A percentile compares a stretch with the other conserved stretches of the same genome.
These are phyloP conservation scores for Porphyrellus cyaneotinctus DNA, from an alignment of 768 basidiomycete species.

Conservation along the genomic window DNA sequence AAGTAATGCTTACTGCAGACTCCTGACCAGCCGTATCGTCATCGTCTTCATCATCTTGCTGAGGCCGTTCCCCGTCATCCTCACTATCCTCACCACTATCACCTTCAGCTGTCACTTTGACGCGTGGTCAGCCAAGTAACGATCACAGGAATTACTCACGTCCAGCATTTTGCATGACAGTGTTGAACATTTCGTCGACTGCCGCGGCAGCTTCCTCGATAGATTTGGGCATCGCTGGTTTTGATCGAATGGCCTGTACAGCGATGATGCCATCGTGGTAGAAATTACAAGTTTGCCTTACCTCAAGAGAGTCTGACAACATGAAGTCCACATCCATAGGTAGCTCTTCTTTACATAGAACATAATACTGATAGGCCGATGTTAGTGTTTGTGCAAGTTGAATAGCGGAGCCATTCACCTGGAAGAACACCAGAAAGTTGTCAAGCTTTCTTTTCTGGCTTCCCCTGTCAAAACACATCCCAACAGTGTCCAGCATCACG, in stretches of 20 bases:
- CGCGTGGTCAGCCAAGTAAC: constrained; percentile 13
- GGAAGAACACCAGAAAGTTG: constrained; percentile 88
- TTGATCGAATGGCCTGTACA: constrained; percentile 79
- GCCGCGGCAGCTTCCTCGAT: constrained; percentile 83
- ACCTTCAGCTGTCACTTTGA: constrained; percentile 33
- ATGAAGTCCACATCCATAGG: constrained; percentile 99
- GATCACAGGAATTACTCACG: constrained; percentile 34
- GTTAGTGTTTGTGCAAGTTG: constrained; percentile 3
- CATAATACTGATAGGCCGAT: constrained; percentile 57
- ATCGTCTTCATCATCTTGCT: constrained; percentile 61
- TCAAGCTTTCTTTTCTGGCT: constrained; percentile 91
- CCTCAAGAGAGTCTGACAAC: constrained; percentile 91
- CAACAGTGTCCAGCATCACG: constrained; percentile 89
- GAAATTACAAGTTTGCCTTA: constrained; percentile 28
- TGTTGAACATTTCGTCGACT: constrained; percentile 86
- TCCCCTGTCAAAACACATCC: constrained; percentile 96
- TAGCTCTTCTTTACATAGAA: constrained; percentile 82
- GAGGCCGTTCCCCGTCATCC: constrained; percentile 36
- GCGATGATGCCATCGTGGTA: not conserved
- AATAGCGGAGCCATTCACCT: constrained; percentile 46
- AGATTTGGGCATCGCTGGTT: constrained; percentile 62
- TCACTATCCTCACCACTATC: constrained; percentile 54
- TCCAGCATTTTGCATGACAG: constrained; percentile 57
- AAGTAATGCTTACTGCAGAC: constrained; percentile 46
- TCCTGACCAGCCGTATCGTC: constrained; percentile 47